A percentile compares a stretch with the other conserved stretches of the same genome.
Evolutionary conservation across 257 asterid species (phyloP).

Genomic region (Solanum ossicruentum): DNA sequence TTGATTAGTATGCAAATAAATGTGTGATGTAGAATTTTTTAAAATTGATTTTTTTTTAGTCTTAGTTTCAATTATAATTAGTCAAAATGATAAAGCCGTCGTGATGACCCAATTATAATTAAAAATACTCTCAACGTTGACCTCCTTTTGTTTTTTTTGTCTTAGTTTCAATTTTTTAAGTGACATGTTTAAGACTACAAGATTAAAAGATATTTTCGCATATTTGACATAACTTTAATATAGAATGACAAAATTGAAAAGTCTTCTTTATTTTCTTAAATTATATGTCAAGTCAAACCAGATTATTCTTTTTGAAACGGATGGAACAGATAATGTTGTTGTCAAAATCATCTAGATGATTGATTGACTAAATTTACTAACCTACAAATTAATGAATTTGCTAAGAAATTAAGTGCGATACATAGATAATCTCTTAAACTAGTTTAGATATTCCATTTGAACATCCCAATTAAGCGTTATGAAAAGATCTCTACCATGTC

Average conservation of each 20-base stretch:
- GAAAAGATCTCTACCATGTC: too few species aligned
- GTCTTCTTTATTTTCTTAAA: too few species aligned
- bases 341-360: neutral
- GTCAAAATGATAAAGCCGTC: neutral
- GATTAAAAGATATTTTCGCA: too few species aligned
- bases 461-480: neutral
- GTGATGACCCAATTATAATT: neutral
- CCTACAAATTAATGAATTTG: neutral
- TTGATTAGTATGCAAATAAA: neutral
- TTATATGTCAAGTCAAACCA: too few species aligned
- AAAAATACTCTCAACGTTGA: neutral
- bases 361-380: neutral
- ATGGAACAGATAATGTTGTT: neutral
- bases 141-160: too few species aligned
- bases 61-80: neutral
- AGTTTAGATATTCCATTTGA: neutral
- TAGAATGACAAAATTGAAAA: too few species aligned
- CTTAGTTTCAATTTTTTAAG: too few species aligned
- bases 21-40: neutral
- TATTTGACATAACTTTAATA: too few species aligned
- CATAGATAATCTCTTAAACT: too few species aligned
- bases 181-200: too few species aligned
- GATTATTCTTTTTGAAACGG: too few species aligned
- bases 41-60: too few species aligned
- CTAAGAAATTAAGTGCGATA: neutral